A percentile compares a stretch with the other conserved stretches of the same genome.
Evolutionary conservation across 352 stramenopile species (phyloP).

Genomic region (Phytophthora boehmeriae): DNA sequence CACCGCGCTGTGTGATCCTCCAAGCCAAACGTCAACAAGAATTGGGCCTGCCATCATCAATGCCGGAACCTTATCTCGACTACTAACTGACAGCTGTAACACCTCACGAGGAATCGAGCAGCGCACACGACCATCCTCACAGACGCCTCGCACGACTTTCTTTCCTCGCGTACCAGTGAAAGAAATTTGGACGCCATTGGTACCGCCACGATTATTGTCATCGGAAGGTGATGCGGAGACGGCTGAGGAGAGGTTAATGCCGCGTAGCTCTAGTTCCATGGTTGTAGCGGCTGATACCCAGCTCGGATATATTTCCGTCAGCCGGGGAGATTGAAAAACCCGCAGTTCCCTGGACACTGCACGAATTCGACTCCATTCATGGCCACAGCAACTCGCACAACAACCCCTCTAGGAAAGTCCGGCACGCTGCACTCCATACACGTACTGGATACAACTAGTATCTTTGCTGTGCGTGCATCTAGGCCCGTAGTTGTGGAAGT

Average conservation of each 20-base stretch:
- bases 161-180: conserved; percentile 36
- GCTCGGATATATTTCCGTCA: conserved; percentile 54
- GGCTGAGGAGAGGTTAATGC: conserved; percentile 61
- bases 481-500: conserved; percentile 35
- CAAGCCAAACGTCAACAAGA: conserved; percentile 67
- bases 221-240: conserved; percentile 2
- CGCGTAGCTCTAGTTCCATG: conserved; percentile 44
- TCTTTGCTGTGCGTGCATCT: conserved; percentile 38
- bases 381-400: conserved; percentile 54
- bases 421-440: conserved; percentile 64
- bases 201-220: conserved; percentile 15
- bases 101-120: conserved; percentile 46
- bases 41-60: conserved; percentile 31
- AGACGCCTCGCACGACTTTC: conserved; percentile 32
- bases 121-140: conserved; percentile 43
- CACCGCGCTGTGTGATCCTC: conserved; percentile 60
- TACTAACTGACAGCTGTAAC: conserved; percentile 1
- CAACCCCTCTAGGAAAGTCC: conserved; percentile 58
- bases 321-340: conserved; percentile 63
- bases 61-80: conserved; percentile 12
- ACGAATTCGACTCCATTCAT: conserved; percentile 79
- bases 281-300: conserved; percentile 54
- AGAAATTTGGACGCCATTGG: conserved; percentile 41
- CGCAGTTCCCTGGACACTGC: conserved; percentile 48
- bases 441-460: conserved; percentile 48